A percentile compares a stretch with the other conserved stretches of the same genome.
Evolutionary conservation across 768 basidiomycete genomes (phyloP).

Genomic region (Phylloporus scabripes): DNA sequence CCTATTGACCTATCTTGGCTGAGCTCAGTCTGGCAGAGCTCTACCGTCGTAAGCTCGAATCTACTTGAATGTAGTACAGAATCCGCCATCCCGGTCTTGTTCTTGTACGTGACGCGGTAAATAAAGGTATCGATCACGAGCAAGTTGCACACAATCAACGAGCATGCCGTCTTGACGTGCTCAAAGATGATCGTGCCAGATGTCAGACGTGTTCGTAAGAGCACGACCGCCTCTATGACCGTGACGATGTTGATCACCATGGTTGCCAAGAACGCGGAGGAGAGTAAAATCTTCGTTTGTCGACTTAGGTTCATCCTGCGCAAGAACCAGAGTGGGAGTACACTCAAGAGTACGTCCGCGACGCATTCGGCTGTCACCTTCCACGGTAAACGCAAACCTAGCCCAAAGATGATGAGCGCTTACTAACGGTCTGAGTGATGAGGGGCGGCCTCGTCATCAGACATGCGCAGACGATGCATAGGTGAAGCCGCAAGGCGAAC

Average conservation of each 20-base stretch:
- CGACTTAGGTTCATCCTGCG: constrained; percentile 9
- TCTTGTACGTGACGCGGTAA: constrained; percentile 11
- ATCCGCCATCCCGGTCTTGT: not conserved
- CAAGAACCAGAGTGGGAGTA: constrained; percentile 17
- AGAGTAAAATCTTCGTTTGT: constrained; percentile 14
- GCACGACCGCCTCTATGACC: constrained; percentile 7
- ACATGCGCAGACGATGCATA: constrained; percentile 11
- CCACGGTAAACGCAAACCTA: not conserved
- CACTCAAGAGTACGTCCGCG: constrained; percentile 17
- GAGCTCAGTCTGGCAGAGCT: not conserved
- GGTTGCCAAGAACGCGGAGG: constrained; percentile 18
- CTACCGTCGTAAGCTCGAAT: constrained; percentile 14
- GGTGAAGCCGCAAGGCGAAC: constrained; percentile 4
- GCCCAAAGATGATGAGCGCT: not conserved
- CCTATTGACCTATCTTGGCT: not conserved
- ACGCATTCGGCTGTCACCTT: constrained; percentile 17
- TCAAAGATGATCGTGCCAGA: constrained; percentile 17
- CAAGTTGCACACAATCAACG: constrained; percentile 21
- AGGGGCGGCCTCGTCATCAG: not conserved
- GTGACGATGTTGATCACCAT: constrained; percentile 20
- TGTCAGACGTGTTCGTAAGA: constrained; percentile 1
- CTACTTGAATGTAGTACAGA: not conserved
- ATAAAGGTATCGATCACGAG: constrained; percentile 19
- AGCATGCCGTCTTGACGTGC: constrained; percentile 18
- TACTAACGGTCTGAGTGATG: constrained; percentile 14